Evolutionary conservation across 106 monocot species (phyloP).

Genomic region (Phalaenopsis aphrodite): DNA sequence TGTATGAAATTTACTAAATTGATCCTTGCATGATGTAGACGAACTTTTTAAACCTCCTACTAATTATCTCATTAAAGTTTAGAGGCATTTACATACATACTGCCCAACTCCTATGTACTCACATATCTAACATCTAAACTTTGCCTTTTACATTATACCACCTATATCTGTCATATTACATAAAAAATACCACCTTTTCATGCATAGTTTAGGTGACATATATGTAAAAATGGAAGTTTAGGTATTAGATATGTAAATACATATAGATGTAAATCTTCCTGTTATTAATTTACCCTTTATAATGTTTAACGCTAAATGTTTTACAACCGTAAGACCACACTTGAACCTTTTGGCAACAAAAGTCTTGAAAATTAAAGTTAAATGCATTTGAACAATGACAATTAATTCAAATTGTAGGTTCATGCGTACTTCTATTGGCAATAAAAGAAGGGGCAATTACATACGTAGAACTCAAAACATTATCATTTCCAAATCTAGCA

Average conservation of each 20-base stretch:
- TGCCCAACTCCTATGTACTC: too few relatives aligned
- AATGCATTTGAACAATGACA: not conserved
- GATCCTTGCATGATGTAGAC: constrained; percentile 1
- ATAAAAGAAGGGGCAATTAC: not conserved
- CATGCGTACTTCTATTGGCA: not conserved
- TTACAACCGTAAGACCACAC: not conserved
- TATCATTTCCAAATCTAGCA: too few relatives aligned
- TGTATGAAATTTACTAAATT: not conserved
- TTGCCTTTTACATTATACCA: too few relatives aligned
- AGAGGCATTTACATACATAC: not conserved
- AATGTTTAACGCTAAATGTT: not conserved
- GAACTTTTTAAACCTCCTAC: not conserved
- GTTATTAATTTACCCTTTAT: not conserved
- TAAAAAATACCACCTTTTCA: too few relatives aligned
- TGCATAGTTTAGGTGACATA: too few relatives aligned
- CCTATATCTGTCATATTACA: too few relatives aligned
- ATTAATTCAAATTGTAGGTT: not conserved
- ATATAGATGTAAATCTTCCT: too few relatives aligned
- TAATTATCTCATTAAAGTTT: not conserved
- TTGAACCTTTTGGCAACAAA: not conserved
- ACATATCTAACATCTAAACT: too few relatives aligned
- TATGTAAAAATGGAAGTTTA: too few relatives aligned
- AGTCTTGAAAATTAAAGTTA: not conserved
- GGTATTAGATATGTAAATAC: too few relatives aligned
- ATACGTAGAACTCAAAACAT: too few relatives aligned